Conservation (phyloP, 768 basidiomycete genomes). For the Suillus paluster region DNA sequence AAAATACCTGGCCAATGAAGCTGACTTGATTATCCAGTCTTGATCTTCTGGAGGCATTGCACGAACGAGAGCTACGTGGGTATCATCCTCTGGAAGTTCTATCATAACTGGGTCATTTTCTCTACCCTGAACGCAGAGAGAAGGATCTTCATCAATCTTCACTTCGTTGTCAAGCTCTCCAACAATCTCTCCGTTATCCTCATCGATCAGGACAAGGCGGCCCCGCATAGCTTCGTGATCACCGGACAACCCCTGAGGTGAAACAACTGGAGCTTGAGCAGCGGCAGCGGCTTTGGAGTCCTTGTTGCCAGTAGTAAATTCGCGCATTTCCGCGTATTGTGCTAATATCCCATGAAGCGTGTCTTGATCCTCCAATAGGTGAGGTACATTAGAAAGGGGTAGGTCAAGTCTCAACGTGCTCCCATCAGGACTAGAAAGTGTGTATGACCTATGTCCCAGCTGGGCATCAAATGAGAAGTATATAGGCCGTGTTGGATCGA, state of each 20-base stretch:
- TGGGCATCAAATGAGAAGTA: slow-evolving; percentile 28
- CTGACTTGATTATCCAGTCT: slow-evolving; percentile 60
- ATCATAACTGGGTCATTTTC: slow-evolving; percentile 73
- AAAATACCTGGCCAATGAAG: slow-evolving; percentile 29
- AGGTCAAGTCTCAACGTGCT: slow-evolving; percentile 26
- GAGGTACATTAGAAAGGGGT: slow-evolving; percentile 34
- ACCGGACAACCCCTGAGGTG: slow-evolving; percentile 41
- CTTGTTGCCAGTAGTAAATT: slow-evolving; percentile 14
- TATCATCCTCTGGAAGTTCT: slow-evolving; percentile 58
- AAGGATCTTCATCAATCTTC: slow-evolving; percentile 60
- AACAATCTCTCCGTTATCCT: slow-evolving; percentile 72
- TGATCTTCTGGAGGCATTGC: slow-evolving; percentile 68
- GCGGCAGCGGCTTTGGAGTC: slow-evolving; percentile 12
- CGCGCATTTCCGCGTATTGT: slow-evolving; percentile 62
- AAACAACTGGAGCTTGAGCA: slow-evolving; percentile 17
- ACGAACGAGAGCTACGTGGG: slow-evolving; percentile 60
- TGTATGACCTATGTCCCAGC: slow-evolving; percentile 33
- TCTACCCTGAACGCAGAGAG: slow-evolving; percentile 51
- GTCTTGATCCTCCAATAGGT: slow-evolving; percentile 57
- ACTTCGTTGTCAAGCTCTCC: slow-evolving; percentile 67
- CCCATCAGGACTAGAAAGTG: slow-evolving; percentile 30
- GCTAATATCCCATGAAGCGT: slow-evolving; percentile 68
- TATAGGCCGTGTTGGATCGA: slow-evolving; percentile 60
- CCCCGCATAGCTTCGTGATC: slow-evolving; percentile 43
- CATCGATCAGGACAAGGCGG: slow-evolving; percentile 71